Evolutionary conservation across 768 basidiomycete species (phyloP).

Genomic region (Suillus paluster): DNA sequence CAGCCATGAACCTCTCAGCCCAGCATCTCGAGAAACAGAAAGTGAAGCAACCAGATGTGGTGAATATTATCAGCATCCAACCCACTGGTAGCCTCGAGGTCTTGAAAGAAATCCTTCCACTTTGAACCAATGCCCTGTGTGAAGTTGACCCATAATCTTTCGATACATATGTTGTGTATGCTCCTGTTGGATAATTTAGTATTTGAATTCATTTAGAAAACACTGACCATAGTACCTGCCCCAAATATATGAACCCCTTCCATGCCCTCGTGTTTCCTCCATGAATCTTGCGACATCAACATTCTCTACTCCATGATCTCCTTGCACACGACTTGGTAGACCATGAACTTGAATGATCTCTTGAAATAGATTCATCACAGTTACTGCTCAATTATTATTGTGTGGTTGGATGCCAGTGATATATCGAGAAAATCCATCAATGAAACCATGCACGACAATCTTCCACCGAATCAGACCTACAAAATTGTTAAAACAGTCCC

Average conservation of each 20-base stretch:
- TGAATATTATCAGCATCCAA: constrained; percentile 28
- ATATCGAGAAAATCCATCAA: constrained; percentile 43
- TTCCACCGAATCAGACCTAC: constrained; percentile 24
- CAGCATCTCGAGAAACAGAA: constrained; percentile 39
- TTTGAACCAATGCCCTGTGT: constrained; percentile 38
- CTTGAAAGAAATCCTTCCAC: constrained; percentile 53
- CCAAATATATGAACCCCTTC: constrained; percentile 41
- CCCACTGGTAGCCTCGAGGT: constrained; percentile 40
- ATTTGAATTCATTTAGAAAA: neutral
- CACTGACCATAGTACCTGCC: constrained; percentile 29
- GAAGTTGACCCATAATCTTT: constrained; percentile 45
- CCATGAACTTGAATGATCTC: constrained; percentile 28
- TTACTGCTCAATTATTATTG: constrained; percentile 42
- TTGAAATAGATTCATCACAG: constrained; percentile 40
- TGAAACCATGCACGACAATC: constrained; percentile 45
- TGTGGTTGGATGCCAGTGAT: constrained; percentile 38
- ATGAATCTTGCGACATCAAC: constrained; percentile 32
- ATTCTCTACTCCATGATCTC: constrained; percentile 47
- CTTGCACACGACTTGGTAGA: constrained; percentile 33
- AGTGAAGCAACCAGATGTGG: constrained; percentile 47
- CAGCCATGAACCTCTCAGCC: constrained; percentile 38
- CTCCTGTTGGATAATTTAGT: constrained; percentile 27
- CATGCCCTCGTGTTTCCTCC: constrained; percentile 16
- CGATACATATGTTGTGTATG: constrained; percentile 46
- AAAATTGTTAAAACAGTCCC: constrained; percentile 24